Conservation (phyloP, 176 grass and related monocot genomes). For the Elaeis guineensis region DNA sequence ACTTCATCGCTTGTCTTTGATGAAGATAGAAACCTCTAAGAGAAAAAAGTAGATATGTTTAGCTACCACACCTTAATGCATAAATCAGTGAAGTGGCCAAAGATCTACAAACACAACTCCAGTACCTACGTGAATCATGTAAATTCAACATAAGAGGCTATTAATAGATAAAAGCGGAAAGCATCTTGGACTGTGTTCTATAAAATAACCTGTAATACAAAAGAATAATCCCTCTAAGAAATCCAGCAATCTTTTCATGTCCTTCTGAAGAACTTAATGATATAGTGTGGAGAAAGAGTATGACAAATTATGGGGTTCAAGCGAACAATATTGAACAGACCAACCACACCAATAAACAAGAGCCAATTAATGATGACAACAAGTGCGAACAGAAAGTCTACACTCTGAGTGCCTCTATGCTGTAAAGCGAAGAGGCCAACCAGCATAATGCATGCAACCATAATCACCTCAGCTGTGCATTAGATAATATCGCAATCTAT, state of each 20-base stretch:
- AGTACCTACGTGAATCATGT: constrained; percentile 38
- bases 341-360: constrained; percentile 55
- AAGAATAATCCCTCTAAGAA: constrained; percentile 86
- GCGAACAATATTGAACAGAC: constrained; percentile 71
- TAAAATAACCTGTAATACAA: constrained; percentile 66
- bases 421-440: constrained; percentile 94
- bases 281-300: constrained; percentile 80
- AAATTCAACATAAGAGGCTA: not conserved
- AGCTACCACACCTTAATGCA: constrained; percentile 69
- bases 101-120: constrained; percentile 93
- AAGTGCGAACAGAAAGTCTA: constrained; percentile 88
- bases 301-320: constrained; percentile 74
- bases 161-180: not conserved
- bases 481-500: too few species aligned
- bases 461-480: constrained; percentile 57
- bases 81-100: constrained; percentile 74
- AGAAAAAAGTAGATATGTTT: constrained; percentile 8
- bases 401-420: constrained; percentile 83
- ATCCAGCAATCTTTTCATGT: constrained; percentile 92
- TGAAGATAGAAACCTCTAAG: not conserved
- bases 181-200: too few species aligned
- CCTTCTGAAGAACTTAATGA: constrained; percentile 56
- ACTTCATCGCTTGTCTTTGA: too few species aligned
- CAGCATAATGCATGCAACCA: constrained; percentile 82
- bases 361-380: constrained; percentile 83